These are phyloP conservation scores for Stephania yunnanensis DNA, from an alignment of 164 flowering plant species.

Conservation along the genomic window DNA sequence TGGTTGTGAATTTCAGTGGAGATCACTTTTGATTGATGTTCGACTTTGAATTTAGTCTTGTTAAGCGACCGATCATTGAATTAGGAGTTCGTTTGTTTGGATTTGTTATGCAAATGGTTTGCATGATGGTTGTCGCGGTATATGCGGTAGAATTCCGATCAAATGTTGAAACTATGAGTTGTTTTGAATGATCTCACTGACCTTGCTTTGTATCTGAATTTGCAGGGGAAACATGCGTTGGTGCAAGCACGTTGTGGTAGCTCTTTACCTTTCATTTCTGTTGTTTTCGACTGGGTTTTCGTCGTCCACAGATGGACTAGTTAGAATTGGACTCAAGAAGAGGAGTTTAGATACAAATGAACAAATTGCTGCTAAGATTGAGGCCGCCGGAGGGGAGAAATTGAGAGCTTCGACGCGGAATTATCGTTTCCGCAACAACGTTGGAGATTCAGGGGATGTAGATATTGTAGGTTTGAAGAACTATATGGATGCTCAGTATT, in stretches of 20 bases:
- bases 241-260: conserved; percentile 14
- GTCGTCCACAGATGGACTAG: conserved; percentile 33
- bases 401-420: conserved; percentile 27
- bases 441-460: conserved; percentile 38
- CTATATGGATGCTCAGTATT: conserved; percentile 89
- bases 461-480: conserved; percentile 69
- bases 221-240: conserved; percentile 33
- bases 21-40: background rate
- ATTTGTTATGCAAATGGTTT: background rate
- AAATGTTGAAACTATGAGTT: background rate
- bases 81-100: background rate
- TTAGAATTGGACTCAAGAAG: conserved; percentile 62
- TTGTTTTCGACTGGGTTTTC: conserved; percentile 25
- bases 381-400: conserved; percentile 26
- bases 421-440: conserved; percentile 34
- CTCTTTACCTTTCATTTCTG: conserved; percentile 29
- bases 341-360: conserved; percentile 30
- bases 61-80: background rate
- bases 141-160: background rate
- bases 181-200: background rate
- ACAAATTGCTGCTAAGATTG: conserved; percentile 20
- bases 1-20: background rate
- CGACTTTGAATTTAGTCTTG: background rate
- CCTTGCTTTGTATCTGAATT: conserved; percentile 5
- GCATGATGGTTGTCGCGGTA: background rate